Conservation (phyloP, 805 yeast genomes). For the Saccharomycopsis javanensis region DNA sequence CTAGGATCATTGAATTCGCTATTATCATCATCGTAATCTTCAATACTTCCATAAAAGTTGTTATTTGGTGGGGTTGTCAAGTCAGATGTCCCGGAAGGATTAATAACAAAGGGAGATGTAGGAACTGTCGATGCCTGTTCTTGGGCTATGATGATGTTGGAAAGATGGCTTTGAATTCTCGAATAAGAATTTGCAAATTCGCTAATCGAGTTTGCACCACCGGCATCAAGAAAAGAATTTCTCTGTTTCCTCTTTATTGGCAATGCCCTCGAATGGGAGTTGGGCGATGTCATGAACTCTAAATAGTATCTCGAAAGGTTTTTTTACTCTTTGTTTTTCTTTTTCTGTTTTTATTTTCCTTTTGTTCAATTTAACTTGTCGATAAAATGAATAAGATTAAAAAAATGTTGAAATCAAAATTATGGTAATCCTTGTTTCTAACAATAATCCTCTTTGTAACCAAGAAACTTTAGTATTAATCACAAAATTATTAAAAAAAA, state of each 20-base stretch:
- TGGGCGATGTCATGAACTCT: background rate
- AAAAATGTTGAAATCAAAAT: too few relatives aligned
- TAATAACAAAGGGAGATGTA: background rate
- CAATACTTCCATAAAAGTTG: conserved; percentile 2
- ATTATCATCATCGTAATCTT: conserved; percentile 5
- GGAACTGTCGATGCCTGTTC: conserved; percentile 4
- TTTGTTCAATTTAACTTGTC: too few relatives aligned
- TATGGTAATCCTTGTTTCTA: too few relatives aligned
- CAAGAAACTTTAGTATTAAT: too few relatives aligned
- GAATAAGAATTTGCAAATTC: conserved; percentile 29
- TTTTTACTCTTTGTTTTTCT: too few relatives aligned
- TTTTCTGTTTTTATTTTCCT: too few relatives aligned
- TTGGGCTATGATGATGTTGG: conserved; percentile 13
- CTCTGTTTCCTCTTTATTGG: conserved; percentile 22
- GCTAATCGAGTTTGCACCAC: conserved; percentile 30
- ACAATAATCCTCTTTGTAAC: too few relatives aligned
- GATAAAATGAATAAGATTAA: too few relatives aligned
- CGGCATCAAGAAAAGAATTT: conserved; percentile 28
- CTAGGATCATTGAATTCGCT: conserved; percentile 12
- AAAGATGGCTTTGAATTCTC: conserved; percentile 13
- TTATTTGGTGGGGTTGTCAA: background rate
- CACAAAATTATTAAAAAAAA: too few relatives aligned
- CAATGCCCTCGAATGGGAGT: background rate
- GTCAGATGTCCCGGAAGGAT: background rate
- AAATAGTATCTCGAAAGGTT: too few relatives aligned